These are phyloP conservation scores for Jatropha multifida DNA, from an alignment of 441 rosid species.

Conservation along the genomic window DNA sequence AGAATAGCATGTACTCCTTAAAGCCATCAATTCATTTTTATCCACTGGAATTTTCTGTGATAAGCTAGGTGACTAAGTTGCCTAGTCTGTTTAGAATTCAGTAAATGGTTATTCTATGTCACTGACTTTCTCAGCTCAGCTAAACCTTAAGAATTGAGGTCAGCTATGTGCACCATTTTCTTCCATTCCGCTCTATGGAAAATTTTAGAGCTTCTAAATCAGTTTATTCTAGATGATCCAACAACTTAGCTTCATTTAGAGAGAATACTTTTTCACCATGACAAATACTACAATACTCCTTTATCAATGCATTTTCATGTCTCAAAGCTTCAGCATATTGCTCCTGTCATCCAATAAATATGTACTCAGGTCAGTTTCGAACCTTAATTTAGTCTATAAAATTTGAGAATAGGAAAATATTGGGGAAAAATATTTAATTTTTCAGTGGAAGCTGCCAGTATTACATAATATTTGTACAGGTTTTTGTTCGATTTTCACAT, in stretches of 20 bases:
- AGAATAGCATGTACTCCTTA: neutral
- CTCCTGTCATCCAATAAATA: neutral
- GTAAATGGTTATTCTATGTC: neutral
- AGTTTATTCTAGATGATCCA: neutral
- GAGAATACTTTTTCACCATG: neutral
- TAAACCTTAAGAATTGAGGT: neutral
- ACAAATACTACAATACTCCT: neutral
- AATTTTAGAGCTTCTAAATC: neutral
- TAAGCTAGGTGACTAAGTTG: neutral
- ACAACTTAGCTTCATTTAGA: neutral
- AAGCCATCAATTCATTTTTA: neutral
- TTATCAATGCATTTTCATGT: neutral
- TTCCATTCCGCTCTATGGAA: neutral
- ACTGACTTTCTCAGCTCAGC: neutral
- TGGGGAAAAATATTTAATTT: neutral
- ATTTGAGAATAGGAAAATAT: neutral
- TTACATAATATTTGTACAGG: neutral
- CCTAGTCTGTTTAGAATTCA: neutral
- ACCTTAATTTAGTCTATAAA: neutral
- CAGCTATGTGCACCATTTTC: neutral
- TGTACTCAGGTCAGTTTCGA: neutral
- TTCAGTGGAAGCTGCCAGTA: neutral
- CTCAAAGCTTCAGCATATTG: neutral
- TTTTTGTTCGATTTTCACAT: neutral
- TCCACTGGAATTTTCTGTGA: neutral